These are phyloP conservation scores for Holtermannia corniformis DNA, from an alignment of 768 basidiomycete species.

Conservation along the genomic window DNA sequence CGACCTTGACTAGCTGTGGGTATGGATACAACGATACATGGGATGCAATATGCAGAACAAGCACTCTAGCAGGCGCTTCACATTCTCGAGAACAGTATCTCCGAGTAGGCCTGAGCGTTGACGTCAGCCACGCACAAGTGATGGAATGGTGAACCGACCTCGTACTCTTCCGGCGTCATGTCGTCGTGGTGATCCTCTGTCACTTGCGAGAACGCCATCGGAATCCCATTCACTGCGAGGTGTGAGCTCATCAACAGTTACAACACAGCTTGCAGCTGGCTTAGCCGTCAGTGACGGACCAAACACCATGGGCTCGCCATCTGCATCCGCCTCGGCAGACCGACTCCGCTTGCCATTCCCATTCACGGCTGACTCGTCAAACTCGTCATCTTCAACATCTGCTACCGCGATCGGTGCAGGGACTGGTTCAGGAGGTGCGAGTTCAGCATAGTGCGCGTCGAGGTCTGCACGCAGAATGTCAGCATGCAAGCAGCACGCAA, in stretches of 20 bases:
- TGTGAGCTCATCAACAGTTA: not conserved
- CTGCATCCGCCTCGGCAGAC: not conserved
- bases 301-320: not conserved
- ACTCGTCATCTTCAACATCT: no score
- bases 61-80: no score
- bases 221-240: conserved; percentile 65
- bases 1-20: no score
- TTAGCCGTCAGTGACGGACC: not conserved
- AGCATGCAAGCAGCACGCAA: not conserved
- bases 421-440: conserved; percentile 1
- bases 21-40: no score
- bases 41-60: no score
- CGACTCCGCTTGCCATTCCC: not conserved
- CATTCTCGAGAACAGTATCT: no score
- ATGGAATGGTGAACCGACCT: conserved; percentile 38
- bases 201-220: conserved; percentile 65
- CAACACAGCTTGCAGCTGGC: not conserved
- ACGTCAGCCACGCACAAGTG: not conserved
- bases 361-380: not conserved
- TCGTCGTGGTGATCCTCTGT: conserved; percentile 86
- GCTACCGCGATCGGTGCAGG: not conserved
- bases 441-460: conserved; percentile 19
- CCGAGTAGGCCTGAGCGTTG: no score
- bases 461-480: conserved; percentile 5
- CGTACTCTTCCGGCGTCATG: conserved; percentile 91